Base-by-base conservation (phyloP, 2,329 filamentous ascomycete genomes). In the Berkeleyomyces rouxiae region DNA sequence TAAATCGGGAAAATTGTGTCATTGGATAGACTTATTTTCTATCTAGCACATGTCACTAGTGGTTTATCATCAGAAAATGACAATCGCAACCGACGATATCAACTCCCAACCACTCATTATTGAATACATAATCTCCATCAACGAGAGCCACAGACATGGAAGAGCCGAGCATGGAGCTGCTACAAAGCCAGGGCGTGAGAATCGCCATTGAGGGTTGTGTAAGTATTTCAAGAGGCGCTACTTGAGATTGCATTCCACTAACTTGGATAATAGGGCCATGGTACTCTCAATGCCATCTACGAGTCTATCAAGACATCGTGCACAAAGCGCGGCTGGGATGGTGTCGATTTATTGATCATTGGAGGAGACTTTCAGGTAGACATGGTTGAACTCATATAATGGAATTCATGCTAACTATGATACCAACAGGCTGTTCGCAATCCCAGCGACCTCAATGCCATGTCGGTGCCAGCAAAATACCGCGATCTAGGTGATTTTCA, bases 211-310 rank as follows among this genome's bases (percentile, higher is more conserved):
- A 65, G 60, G 64, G 64, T 53, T 66, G 62, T 51, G 59, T 65
- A 43, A 61, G 58, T 65, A 36, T 16, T 16, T 11, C 33, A 6
- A 2, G n/a, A 23, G 37, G 9, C 7, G 4, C 39, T 36, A 31
- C 31, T 23, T 44, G 33, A 11, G 7, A 43, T 49, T 11, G n/a
- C 51, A 16, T 5, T 51, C 59, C 44, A 36, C 59, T 59, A 42
- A 63, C 37, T 13, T 74, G 67, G 33, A 10, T 47, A 11, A 4
- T 64, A 93, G 88, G 92, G 92, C 64, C 93, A 99, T 74, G 93
- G 93, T 66, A 89, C 86, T 0, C 82, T 99, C 61, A 82, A 97
- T 71, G 87, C 89, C 63, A 97, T 99, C 68, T 99, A 97, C 72
- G 82, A 86, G 0, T 86, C 88, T 0, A 82, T 95, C 36, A 76